Base-by-base conservation (phyloP, 2,329 filamentous ascomycete genomes). In the Epichloe coenophiala region DNA sequence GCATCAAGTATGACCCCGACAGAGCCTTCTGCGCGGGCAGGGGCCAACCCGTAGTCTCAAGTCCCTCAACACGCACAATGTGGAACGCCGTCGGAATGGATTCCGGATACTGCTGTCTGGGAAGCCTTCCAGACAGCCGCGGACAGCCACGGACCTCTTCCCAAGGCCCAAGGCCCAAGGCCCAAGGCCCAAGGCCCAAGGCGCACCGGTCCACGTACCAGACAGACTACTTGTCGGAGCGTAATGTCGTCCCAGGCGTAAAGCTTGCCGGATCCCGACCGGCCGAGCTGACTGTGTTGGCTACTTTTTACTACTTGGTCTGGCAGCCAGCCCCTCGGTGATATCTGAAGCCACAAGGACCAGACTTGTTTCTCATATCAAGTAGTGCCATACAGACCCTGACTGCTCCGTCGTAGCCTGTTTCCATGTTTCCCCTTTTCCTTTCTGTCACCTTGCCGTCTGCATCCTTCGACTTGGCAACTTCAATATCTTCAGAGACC, bases 181-280 rank as follows among this genome's bases (percentile, higher is more conserved):
- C 9, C 8, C 27, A 31, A 31, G 7, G 23, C 23, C 23, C 23
- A 27, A 27, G 2, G 27, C 27, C 7, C 27, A 9, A 31, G n/a
- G 31, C 42, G n/a, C 42, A 5, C 23, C 31, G 36, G 33, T 21
- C 43, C 12, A 50, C 13, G 38, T 27, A 49, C 33, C 44, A 48
- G 43, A 50, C 47, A 44, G 44, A 40, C 47, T 47, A 50, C 43
- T 13, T 37, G 38, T 50, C 47, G 33, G 47, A 50, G 23, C 33
- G 23, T 15, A 21, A 33, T 31, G 31, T 31, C n/a, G 37, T 39
- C 43, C n/a, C 39, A 39, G 36, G 35, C 31, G 39, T 13, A 33
- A 37, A 42, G 27, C 9, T 36, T n/a, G 36, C n/a, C 17, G 23
- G 12, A 31, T 39, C 12, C 50, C 23, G 35, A 40, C 47, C 40